These are phyloP conservation scores for Blepharisma undulans DNA, from an alignment of 169 alveolate species.

Conservation along the genomic window DNA sequence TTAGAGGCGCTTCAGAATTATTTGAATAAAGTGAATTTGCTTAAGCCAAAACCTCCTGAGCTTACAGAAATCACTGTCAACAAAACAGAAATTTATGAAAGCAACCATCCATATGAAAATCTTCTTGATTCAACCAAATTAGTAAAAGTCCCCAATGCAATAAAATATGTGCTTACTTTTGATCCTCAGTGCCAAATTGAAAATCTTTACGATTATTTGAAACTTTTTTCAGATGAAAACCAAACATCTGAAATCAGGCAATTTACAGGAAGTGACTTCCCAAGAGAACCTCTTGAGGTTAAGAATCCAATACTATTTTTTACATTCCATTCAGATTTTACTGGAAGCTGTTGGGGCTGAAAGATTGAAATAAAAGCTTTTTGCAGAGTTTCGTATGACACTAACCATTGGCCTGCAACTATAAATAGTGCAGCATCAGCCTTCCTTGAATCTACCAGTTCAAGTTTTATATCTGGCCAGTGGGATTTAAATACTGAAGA, in stretches of 20 bases:
- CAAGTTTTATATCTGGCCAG: slow-evolving; percentile 21
- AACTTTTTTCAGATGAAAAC: background rate
- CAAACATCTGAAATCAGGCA: background rate
- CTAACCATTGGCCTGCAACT: slow-evolving; percentile 27
- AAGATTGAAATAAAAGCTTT: background rate
- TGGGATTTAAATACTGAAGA: slow-evolving; percentile 10
- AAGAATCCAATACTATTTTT: background rate
- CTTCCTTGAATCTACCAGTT: background rate
- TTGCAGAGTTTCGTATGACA: too few species aligned
- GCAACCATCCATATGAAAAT: background rate
- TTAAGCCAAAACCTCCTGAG: background rate
- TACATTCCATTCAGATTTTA: slow-evolving; percentile 28
- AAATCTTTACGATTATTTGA: background rate
- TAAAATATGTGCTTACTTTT: slow-evolving; percentile 2
- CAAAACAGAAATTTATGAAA: background rate
- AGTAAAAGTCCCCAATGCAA: background rate
- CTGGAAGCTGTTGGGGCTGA: slow-evolving; percentile 27
- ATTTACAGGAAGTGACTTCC: background rate
- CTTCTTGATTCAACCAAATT: background rate
- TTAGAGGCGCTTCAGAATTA: background rate
- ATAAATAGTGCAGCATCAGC: background rate
- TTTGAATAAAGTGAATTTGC: too few species aligned
- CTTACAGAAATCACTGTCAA: background rate
- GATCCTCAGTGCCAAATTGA: background rate
- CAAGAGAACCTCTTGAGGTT: background rate